Base-by-base conservation (phyloP, 2,329 filamentous ascomycete genomes). In the Penicillium oxalicum region DNA sequence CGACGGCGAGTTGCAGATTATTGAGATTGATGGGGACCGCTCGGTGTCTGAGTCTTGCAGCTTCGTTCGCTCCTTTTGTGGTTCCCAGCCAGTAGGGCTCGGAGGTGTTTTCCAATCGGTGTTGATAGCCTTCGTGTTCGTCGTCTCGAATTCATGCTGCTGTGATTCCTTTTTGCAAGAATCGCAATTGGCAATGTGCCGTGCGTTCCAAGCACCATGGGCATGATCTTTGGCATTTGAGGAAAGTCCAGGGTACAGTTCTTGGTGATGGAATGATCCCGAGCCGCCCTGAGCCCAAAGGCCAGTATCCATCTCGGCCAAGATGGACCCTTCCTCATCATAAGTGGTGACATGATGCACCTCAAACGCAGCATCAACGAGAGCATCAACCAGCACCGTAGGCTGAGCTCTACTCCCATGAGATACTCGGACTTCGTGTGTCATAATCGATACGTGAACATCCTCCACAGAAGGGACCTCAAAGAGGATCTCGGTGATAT, bases 101-200 rank as follows among this genome's bases (percentile, higher is more conserved):
- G 36, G 42, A n/a, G 51, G 38, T 24, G 40, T 38, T 29, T 58
- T 59, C 39, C 58, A 52, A 6, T 44, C 18, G 28, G 53, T 50
- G 24, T 48, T 42, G 9, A 39, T 50, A 28, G 50, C 24, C 4
- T 59, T 53, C 36, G 49, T 45, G 47, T 56, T 48, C 24, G 51
- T 42, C 13, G 50, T 48, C 33, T 45, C 50, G 32, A 45, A 47
- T 35, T 57, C 52, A 29, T 50, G 36, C 12, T 55, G 61, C 40
- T 59, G 57, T 34, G 60, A 52, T 42, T 65, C 72, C 37, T 66
- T 68, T 48, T 68, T 69, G 61, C 77, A 79, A 27, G 71, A 70
- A 53, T 75, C 70, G 53, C 77, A 79, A 47, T 77, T 78, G 48
- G 74, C 69, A 36, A 79, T 63, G 54, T 79, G 73, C 45, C 63